Conservation (phyloP, 2,329 filamentous ascomycete species). For the Seiridium cupressi region DNA sequence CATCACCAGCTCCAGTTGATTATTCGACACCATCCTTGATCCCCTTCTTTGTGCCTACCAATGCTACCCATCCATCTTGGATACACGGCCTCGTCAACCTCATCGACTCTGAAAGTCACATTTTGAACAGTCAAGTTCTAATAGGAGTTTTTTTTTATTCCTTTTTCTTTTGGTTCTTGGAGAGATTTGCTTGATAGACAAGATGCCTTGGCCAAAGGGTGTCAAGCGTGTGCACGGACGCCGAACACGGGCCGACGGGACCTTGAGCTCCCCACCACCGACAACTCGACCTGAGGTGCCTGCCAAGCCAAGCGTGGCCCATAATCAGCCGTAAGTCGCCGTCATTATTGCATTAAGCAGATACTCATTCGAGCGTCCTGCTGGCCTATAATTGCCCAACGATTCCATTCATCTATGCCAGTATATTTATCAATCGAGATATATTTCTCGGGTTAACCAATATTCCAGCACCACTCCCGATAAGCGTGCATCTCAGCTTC, state of each 20-base stretch:
- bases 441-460: conserved; percentile 1
- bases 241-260: neutral
- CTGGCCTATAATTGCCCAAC: too few species aligned
- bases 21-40: too few species aligned
- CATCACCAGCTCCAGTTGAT: too few species aligned
- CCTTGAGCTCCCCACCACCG: neutral
- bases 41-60: too few species aligned
- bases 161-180: too few species aligned
- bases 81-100: too few species aligned
- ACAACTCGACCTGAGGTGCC: neutral
- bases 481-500: neutral
- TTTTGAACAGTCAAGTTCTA: neutral
- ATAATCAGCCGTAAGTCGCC: neutral
- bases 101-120: too few species aligned
- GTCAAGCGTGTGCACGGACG: neutral
- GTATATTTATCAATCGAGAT: too few species aligned
- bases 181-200: neutral
- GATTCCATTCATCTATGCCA: too few species aligned
- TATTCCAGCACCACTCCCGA: neutral
- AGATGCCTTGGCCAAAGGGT: neutral
- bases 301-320: neutral
- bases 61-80: too few species aligned
- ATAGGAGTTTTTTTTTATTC: neutral
- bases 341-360: neutral
- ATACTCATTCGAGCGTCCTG: neutral